Evolutionary conservation across 2,329 filamentous ascomycete genomes (phyloP).

Genomic region (Pezicula neosporulosa): DNA sequence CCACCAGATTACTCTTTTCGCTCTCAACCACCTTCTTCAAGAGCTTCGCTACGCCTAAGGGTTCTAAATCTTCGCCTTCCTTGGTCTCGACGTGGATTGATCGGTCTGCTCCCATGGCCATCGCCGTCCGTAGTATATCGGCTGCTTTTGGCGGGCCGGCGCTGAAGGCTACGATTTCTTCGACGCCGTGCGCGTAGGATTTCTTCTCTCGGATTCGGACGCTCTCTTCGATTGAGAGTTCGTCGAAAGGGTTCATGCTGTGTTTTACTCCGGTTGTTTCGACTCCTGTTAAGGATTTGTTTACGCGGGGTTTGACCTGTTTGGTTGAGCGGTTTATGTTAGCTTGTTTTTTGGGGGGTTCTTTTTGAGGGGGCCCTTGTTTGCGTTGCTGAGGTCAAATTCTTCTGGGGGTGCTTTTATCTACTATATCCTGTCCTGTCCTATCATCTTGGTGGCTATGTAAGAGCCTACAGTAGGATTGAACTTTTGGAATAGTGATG

Average conservation of each 20-base stretch:
- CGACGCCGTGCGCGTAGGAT: slow-evolving; percentile 67
- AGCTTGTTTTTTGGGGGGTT: background rate
- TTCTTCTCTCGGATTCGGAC: slow-evolving; percentile 91
- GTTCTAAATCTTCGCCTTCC: slow-evolving; percentile 77
- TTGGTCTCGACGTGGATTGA: slow-evolving; percentile 81
- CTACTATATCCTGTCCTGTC: background rate
- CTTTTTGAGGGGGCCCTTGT: background rate
- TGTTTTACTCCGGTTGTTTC: slow-evolving; percentile 94
- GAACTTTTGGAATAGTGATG: no score
- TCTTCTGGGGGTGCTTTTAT: background rate
- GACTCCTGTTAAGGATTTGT: slow-evolving; percentile 76
- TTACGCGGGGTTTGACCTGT: slow-evolving; percentile 66
- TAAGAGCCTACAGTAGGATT: background rate
- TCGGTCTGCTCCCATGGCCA: slow-evolving; percentile 98
- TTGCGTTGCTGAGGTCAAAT: background rate
- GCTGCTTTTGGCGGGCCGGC: slow-evolving; percentile 84
- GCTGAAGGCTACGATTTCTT: slow-evolving; percentile 87
- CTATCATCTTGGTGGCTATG: background rate
- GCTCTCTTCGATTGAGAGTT: slow-evolving; percentile 95
- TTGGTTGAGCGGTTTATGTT: no score
- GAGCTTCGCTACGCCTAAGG: slow-evolving; percentile 88
- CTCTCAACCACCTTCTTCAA: slow-evolving; percentile 74
- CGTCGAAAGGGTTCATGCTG: slow-evolving; percentile 98
- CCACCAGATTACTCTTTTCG: slow-evolving; percentile 86
- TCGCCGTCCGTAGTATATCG: slow-evolving; percentile 89